These are phyloP conservation scores for Vigna angularis DNA, from an alignment of 306 rosid genomes.

Conservation along the genomic window DNA sequence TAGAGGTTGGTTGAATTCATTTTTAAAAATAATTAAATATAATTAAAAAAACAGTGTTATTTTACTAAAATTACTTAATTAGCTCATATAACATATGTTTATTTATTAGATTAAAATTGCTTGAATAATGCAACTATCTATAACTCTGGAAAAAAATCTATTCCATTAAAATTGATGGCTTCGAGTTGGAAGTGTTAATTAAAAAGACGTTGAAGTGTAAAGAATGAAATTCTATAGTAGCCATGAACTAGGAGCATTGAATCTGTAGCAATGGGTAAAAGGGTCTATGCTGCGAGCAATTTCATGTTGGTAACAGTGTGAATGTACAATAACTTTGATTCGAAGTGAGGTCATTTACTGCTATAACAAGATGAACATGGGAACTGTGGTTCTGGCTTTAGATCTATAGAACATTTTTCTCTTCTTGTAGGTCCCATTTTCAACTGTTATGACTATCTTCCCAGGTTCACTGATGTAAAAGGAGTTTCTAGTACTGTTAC, in stretches of 20 bases:
- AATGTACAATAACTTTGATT: slow-evolving; percentile 34
- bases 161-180: slow-evolving; percentile 25
- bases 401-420: slow-evolving; percentile 70
- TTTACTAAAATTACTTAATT: too few species aligned
- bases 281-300: slow-evolving; percentile 32
- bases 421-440: slow-evolving; percentile 69
- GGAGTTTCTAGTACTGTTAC: slow-evolving; percentile 71
- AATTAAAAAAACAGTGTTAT: too few species aligned
- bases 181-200: slow-evolving; percentile 28
- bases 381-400: slow-evolving; percentile 66
- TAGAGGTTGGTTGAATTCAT: too few species aligned
- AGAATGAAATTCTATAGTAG: slow-evolving; percentile 31
- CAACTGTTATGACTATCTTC: slow-evolving; percentile 68
- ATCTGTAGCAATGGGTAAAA: slow-evolving; percentile 12
- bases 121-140: slow-evolving; percentile 1
- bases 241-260: slow-evolving; percentile 23
- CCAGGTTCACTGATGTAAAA: slow-evolving; percentile 91
- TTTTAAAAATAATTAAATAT: too few species aligned
- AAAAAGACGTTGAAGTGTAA: slow-evolving; percentile 8
- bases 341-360: slow-evolving; percentile 17
- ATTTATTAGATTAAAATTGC: too few species aligned
- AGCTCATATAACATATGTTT: too few species aligned
- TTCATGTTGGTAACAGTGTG: slow-evolving; percentile 1
- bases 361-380: slow-evolving; percentile 61
- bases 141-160: not conserved